Evolutionary conservation across 108 stramenopile species (phyloP).

Genomic region (Chaetoceros muelleri): DNA sequence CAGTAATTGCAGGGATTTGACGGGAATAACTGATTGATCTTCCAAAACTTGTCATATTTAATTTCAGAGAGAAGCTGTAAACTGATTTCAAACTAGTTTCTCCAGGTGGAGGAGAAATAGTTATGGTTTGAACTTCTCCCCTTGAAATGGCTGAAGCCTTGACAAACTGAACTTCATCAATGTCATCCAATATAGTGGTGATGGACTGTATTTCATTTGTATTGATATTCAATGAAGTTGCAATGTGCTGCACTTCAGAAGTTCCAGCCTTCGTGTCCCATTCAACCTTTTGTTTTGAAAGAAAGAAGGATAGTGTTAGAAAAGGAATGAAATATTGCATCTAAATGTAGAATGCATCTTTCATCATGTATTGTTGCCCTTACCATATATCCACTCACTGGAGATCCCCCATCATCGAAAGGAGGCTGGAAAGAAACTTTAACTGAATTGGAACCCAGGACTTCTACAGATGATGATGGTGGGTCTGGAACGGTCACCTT

Average conservation of each 20-base stretch:
- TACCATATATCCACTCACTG: conserved; percentile 10
- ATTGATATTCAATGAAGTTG: conserved; percentile 54
- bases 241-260: conserved; percentile 59
- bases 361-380: conserved; percentile 2
- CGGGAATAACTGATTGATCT: conserved; percentile 53
- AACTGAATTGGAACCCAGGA: conserved; percentile 23
- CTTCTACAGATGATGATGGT: conserved; percentile 20
- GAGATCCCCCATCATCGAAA: conserved; percentile 24
- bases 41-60: conserved; percentile 35
- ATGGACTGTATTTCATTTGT: conserved; percentile 75
- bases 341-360: neutral
- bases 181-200: conserved; percentile 33
- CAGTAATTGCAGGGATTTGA: conserved; percentile 42
- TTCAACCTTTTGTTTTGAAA: no score
- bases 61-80: conserved; percentile 37
- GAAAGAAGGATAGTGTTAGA: neutral
- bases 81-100: conserved; percentile 28
- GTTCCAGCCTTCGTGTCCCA: conserved; percentile 75
- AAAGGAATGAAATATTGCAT: neutral
- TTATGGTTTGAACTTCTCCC: conserved; percentile 59
- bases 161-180: conserved; percentile 64
- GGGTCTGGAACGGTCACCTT: conserved; percentile 36
- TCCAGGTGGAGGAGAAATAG: conserved; percentile 29
- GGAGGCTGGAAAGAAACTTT: conserved; percentile 26
- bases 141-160: conserved; percentile 26